These are phyloP conservation scores for Thecaphora frezii DNA, from an alignment of 1,284 basidiomycete genomes.

Conservation along the genomic window DNA sequence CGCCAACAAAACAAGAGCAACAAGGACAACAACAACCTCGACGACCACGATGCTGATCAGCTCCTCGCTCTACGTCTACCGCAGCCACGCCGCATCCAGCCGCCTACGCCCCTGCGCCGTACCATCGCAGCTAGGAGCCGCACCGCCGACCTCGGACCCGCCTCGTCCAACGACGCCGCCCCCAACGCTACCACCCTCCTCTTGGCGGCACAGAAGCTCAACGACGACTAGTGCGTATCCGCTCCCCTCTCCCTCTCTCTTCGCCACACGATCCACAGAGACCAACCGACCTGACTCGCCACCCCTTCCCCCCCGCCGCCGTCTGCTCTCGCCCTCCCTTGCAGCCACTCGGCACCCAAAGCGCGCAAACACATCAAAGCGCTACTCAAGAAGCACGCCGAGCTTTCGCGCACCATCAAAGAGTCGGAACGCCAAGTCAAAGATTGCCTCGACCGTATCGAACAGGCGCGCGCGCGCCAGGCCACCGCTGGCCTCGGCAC, in stretches of 20 bases:
- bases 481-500: background rate
- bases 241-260: slow-evolving; percentile 2
- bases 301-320: background rate
- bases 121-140: slow-evolving; percentile 8
- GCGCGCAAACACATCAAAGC: slow-evolving; percentile 54
- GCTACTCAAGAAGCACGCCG: slow-evolving; percentile 41
- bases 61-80: slow-evolving; percentile 30
- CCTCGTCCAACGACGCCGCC: slow-evolving; percentile 5
- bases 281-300: slow-evolving; percentile 7
- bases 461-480: background rate
- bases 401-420: slow-evolving; percentile 26
- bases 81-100: slow-evolving; percentile 21
- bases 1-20: slow-evolving; percentile 3
- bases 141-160: background rate
- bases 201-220: slow-evolving; percentile 41
- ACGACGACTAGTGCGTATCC: slow-evolving; percentile 37
- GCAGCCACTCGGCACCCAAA: slow-evolving; percentile 35
- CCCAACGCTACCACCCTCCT: slow-evolving; percentile 29
- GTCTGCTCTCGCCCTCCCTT: background rate
- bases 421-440: slow-evolving; percentile 32
- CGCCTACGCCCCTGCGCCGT: slow-evolving; percentile 20
- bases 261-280: slow-evolving; percentile 10
- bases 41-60: slow-evolving; percentile 12
- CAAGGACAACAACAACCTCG: slow-evolving; percentile 9
- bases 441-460: slow-evolving; percentile 15